A percentile compares a stretch with the other conserved stretches of the same genome.
phyloP scores from a whole-genome alignment of 306 rosid genomes.

The Fagus sylvatica region DNA sequence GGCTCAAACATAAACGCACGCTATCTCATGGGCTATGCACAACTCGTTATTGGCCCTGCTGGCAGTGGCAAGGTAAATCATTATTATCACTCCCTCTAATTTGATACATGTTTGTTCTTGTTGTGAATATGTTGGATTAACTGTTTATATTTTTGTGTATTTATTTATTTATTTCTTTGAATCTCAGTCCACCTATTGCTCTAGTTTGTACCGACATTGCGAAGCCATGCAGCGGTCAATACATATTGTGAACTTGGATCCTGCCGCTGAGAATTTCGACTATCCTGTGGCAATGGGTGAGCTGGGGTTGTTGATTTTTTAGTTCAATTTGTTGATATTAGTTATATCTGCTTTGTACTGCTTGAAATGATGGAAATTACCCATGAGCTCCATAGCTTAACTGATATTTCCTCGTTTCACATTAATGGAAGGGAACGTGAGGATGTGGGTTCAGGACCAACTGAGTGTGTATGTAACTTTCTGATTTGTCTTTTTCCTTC shows the following conservation, averaged over 20 bases:
- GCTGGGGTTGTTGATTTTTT: not conserved
- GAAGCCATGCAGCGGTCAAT: slow-evolving; percentile 47
- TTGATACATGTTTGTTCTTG: not conserved
- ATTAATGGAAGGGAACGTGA: too few species aligned
- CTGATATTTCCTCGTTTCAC: too few species aligned
- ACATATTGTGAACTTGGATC: slow-evolving; percentile 79
- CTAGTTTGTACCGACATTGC: slow-evolving; percentile 72
- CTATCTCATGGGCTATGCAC: slow-evolving; percentile 59
- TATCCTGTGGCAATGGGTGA: slow-evolving; percentile 93
- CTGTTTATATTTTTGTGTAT: too few species aligned
- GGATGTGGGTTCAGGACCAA: too few species aligned
- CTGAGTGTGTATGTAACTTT: too few species aligned
- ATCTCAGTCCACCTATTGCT: slow-evolving; percentile 78
- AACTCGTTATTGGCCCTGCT: slow-evolving; percentile 69
- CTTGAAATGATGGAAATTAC: too few species aligned
- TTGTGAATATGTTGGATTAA: not conserved
- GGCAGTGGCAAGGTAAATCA: slow-evolving; percentile 74
- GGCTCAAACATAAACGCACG: too few species aligned
- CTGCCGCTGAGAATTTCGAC: slow-evolving; percentile 95
- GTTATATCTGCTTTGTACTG: not conserved
- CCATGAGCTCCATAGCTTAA: too few species aligned
- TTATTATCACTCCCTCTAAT: not conserved
- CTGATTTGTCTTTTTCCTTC: not conserved
- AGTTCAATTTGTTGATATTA: not conserved
- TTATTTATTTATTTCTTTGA: slow-evolving; percentile 1